These are phyloP conservation scores for Oleoguttula mirabilis DNA, from an alignment of 495 filamentous ascomycete species.

Conservation along the genomic window DNA sequence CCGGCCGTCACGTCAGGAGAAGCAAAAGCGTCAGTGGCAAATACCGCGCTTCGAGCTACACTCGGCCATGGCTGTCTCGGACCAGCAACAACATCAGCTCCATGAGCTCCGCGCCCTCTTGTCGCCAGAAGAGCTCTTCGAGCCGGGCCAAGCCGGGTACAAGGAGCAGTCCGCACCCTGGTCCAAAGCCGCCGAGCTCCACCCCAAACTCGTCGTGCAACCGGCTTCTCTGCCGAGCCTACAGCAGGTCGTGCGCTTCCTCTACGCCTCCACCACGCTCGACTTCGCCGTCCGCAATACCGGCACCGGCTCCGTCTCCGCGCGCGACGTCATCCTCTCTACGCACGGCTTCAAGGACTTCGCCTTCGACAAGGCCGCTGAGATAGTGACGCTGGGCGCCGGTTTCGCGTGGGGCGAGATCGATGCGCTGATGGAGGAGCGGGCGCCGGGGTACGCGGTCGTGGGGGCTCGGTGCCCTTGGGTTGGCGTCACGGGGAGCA, in stretches of 20 bases:
- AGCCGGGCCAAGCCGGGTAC: constrained; percentile 3
- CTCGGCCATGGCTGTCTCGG: too few species aligned
- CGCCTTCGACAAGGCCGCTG: constrained; percentile 17
- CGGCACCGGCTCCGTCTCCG: constrained; percentile 24
- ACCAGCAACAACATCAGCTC: too few species aligned
- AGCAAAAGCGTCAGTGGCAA: too few species aligned
- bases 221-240: constrained; percentile 21
- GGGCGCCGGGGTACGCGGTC: constrained; percentile 24
- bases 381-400: constrained; percentile 21
- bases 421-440: constrained; percentile 20
- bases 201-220: constrained; percentile 22
- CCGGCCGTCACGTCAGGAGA: too few species aligned
- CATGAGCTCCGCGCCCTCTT: constrained; percentile 10
- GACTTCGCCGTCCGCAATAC: constrained; percentile 25
- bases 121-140: constrained; percentile 8
- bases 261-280: constrained; percentile 23
- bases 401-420: constrained; percentile 24
- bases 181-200: constrained; percentile 16
- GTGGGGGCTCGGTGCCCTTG: constrained; percentile 22
- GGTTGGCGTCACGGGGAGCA: constrained; percentile 24
- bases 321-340: constrained; percentile 24
- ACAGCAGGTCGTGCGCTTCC: constrained; percentile 16
- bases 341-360: constrained; percentile 24
- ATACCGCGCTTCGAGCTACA: too few species aligned
- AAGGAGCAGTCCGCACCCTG: constrained; percentile 14